A percentile compares a stretch with the other conserved stretches of the same genome.
These are phyloP conservation scores for Tolypocladium paradoxum DNA, from an alignment of 2,329 filamentous ascomycete genomes.

Conservation along the genomic window DNA sequence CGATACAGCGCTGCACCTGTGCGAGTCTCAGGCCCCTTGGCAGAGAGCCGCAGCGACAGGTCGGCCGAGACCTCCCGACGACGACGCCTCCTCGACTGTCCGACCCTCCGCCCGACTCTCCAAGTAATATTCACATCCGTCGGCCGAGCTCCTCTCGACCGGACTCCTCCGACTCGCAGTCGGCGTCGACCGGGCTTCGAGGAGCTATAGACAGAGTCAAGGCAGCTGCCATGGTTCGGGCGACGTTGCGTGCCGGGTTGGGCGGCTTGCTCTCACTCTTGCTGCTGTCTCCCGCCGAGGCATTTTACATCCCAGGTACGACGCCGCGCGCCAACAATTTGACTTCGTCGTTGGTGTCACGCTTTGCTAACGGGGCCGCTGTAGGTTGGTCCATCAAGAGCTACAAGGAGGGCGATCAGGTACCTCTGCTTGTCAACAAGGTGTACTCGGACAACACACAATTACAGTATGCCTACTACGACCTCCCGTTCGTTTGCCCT, in stretches of 20 bases:
- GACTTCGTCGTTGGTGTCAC: background rate
- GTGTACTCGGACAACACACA: slow-evolving; percentile 83
- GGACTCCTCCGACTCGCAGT: background rate
- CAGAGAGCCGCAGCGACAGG: background rate
- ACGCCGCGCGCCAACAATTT: background rate
- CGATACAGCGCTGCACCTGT: slow-evolving; percentile 6
- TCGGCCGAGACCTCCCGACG: background rate
- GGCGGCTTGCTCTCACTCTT: slow-evolving; percentile 32
- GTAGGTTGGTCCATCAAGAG: slow-evolving; percentile 72
- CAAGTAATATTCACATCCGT: background rate
- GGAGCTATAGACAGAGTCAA: background rate
- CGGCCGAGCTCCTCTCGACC: background rate
- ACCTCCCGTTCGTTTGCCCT: slow-evolving; percentile 78
- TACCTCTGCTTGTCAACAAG: slow-evolving; percentile 85
- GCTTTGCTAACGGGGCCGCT: slow-evolving; percentile 2
- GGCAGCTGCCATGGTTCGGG: slow-evolving; percentile 7
- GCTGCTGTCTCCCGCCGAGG: slow-evolving; percentile 29
- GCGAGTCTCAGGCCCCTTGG: background rate
- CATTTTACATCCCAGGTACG: slow-evolving; percentile 81
- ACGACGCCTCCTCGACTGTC: background rate
- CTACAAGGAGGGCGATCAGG: slow-evolving; percentile 64
- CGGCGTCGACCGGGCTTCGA: background rate
- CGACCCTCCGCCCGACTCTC: background rate
- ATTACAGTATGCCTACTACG: slow-evolving; percentile 84
- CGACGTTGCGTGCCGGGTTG: slow-evolving; percentile 20